Percentiles rank a stretch among this genome's conserved stretches.
These are phyloP conservation scores for Penicillium cosmopolitanum DNA, from an alignment of 495 filamentous ascomycete species.

Conservation along the genomic window DNA sequence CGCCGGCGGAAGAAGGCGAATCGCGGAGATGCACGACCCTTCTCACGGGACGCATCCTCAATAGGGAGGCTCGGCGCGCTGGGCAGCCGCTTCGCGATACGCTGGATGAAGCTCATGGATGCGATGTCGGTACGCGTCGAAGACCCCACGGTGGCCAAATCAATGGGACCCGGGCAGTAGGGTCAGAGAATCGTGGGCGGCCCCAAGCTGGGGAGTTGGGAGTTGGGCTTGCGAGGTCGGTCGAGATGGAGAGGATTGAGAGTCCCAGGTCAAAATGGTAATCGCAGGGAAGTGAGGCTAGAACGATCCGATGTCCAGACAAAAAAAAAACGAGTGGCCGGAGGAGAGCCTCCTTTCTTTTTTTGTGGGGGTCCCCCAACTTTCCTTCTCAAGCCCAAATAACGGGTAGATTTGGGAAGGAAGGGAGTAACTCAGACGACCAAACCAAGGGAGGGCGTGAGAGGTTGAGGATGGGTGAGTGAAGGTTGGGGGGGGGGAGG, in stretches of 20 bases:
- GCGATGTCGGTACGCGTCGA: conserved; percentile 32
- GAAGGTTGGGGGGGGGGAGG: conserved; percentile 16
- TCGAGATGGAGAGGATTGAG: conserved; percentile 10
- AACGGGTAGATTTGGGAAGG: conserved; percentile 16
- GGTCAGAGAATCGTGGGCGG: conserved; percentile 16
- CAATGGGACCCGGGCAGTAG: conserved; percentile 31
- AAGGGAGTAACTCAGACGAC: conserved; percentile 37
- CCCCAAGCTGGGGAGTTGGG: conserved; percentile 13
- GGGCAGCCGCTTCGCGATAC: conserved; percentile 66
- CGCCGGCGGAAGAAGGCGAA: conserved; percentile 88
- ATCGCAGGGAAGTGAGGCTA: not conserved
- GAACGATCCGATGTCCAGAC: conserved; percentile 15
- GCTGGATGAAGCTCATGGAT: conserved; percentile 66
- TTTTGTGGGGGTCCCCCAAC: conserved; percentile 24
- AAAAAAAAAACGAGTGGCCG: conserved; percentile 51
- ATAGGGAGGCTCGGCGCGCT: conserved; percentile 62
- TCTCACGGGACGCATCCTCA: conserved; percentile 59
- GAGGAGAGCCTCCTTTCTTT: conserved; percentile 53
- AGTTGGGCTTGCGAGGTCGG: conserved; percentile 15
- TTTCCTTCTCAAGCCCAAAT: conserved; percentile 39
- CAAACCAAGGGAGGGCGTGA: conserved; percentile 29
- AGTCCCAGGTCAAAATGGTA: not conserved
- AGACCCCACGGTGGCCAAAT: conserved; percentile 27
- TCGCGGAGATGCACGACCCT: conserved; percentile 55
- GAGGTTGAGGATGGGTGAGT: conserved; percentile 26